phyloP scores from a whole-genome alignment of 2,329 filamentous ascomycete species.

The Colletotrichum somersetense region DNA sequence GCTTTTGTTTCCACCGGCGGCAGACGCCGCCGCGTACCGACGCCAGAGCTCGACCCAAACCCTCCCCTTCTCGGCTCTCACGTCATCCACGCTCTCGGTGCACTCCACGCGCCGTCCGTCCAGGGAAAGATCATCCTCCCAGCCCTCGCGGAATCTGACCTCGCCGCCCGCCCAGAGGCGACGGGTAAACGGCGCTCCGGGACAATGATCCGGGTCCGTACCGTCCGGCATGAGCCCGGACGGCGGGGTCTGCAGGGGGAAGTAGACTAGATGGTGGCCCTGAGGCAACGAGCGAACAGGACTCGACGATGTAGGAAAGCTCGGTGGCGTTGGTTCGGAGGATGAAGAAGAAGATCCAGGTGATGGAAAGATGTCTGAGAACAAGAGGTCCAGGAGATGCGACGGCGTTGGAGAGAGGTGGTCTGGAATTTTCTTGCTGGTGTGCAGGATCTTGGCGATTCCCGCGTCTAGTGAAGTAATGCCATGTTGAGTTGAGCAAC shows the following conservation, averaged over 20 bases:
- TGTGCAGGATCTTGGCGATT: constrained; percentile 32
- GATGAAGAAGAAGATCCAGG: constrained; percentile 45
- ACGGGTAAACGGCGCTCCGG: constrained; percentile 77
- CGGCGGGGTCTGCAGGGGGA: constrained; percentile 76
- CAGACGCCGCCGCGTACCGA: constrained; percentile 52
- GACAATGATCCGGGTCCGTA: constrained; percentile 83
- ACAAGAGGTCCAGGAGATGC: constrained; percentile 73
- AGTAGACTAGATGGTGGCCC: constrained; percentile 89
- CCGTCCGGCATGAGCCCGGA: constrained; percentile 81
- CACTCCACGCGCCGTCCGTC: constrained; percentile 58
- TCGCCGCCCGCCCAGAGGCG: constrained; percentile 92
- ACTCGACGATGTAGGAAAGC: constrained; percentile 28
- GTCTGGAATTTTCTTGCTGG: constrained; percentile 56
- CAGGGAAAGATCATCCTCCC: constrained; percentile 51
- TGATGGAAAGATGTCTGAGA: constrained; percentile 65
- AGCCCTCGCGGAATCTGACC: constrained; percentile 64
- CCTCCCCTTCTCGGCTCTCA: constrained; percentile 51
- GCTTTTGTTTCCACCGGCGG: constrained; percentile 16
- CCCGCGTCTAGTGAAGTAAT: constrained; percentile 13
- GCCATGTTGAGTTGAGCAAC: constrained; percentile 24
- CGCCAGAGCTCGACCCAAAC: constrained; percentile 66
- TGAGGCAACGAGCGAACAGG: constrained; percentile 60
- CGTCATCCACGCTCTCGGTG: constrained; percentile 58
- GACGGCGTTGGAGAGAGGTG: constrained; percentile 70
- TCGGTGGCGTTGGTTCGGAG: constrained; percentile 31